Evolutionary conservation across 208 protist species (phyloP).

Genomic region (Leishmania gerbilli): DNA sequence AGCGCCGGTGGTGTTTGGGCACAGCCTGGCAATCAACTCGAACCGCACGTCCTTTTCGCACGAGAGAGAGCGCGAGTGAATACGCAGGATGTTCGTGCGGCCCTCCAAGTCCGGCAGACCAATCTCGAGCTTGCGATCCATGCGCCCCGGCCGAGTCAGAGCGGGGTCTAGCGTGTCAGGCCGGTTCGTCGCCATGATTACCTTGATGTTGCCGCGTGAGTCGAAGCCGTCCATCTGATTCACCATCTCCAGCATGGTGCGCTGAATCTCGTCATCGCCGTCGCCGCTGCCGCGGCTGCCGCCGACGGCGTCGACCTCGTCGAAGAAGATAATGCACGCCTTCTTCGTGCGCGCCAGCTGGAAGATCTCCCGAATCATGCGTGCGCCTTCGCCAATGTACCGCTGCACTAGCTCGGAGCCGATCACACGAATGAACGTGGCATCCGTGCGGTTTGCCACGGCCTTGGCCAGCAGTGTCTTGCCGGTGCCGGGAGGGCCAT

Average conservation of each 20-base stretch:
- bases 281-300: constrained; percentile 87
- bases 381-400: constrained; percentile 99
- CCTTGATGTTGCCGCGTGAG: constrained; percentile 99
- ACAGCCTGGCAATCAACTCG: constrained; percentile 99
- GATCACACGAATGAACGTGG: constrained; percentile 99
- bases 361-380: constrained; percentile 99
- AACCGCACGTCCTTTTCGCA: constrained; percentile 98
- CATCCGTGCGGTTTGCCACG: constrained; percentile 99
- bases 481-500: constrained; percentile 99
- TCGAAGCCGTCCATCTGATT: constrained; percentile 99
- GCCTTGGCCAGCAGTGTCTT: constrained; percentile 99
- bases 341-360: constrained; percentile 99
- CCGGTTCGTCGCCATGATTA: constrained; percentile 99
- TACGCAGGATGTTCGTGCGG: constrained; percentile 98
- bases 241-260: constrained; percentile 99
- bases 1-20: constrained; percentile 98
- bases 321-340: constrained; percentile 99
- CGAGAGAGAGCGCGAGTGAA: constrained; percentile 98
- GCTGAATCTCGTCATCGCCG: constrained; percentile 99
- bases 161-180: constrained; percentile 99
- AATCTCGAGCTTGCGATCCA: constrained; percentile 99
- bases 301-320: constrained; percentile 99
- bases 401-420: constrained; percentile 99
- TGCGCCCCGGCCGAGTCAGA: constrained; percentile 98
- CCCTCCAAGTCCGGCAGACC: constrained; percentile 99